These are phyloP conservation scores for Guadua angustifolia DNA, from an alignment of 176 grass and related monocot genomes.

Conservation along the genomic window DNA sequence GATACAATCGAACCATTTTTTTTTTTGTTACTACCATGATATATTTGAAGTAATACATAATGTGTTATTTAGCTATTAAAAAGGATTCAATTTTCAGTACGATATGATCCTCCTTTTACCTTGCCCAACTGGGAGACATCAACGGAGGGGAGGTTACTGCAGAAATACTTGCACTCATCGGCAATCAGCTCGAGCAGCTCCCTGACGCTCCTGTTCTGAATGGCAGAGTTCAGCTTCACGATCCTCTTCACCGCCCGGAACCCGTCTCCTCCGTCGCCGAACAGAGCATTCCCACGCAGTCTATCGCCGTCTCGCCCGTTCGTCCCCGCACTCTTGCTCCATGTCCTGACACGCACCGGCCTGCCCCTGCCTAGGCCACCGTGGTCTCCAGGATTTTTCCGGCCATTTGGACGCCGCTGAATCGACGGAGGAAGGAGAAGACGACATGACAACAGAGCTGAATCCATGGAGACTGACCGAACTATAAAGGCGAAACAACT, in stretches of 20 bases:
- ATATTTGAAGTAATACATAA: not conserved
- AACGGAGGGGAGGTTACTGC: conserved; percentile 26
- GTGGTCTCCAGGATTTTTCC: not conserved
- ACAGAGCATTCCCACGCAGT: conserved; percentile 23
- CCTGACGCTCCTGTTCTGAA: conserved; percentile 68
- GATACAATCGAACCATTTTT: not conserved
- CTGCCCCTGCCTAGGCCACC: not conserved
- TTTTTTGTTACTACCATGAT: not conserved
- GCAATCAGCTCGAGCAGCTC: conserved; percentile 55
- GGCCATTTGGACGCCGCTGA: not conserved
- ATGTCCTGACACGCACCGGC: not conserved
- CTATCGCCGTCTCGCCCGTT: not conserved
- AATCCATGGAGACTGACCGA: conserved; percentile 26
- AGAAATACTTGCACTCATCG: conserved; percentile 62
- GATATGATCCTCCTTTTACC: conserved; percentile 43
- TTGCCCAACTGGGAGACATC: conserved; percentile 37
- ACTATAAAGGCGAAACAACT: not conserved
- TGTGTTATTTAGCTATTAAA: not conserved
- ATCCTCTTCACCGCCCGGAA: conserved; percentile 55
- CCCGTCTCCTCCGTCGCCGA: conserved; percentile 41
- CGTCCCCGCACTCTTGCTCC: not conserved
- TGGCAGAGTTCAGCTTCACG: conserved; percentile 64
- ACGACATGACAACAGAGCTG: not conserved
- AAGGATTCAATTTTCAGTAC: not conserved
- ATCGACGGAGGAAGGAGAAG: not conserved